Percentiles rank a stretch among this genome's conserved stretches.
Conservation (phyloP, 176 grass and related monocot species). For the Themeda triandra region DNA sequence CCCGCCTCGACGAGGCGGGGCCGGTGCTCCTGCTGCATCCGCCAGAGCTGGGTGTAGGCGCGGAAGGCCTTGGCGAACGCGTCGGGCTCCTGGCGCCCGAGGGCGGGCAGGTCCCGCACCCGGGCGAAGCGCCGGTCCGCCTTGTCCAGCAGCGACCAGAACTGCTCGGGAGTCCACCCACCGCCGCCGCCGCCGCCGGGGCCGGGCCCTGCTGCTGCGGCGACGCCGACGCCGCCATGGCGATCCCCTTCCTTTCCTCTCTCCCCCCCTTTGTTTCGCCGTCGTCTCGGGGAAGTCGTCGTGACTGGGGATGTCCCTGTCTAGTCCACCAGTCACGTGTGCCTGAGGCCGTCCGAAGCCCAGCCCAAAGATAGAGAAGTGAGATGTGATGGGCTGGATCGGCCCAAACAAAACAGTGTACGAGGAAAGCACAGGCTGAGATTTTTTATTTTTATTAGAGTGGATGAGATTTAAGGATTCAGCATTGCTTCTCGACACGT, state of each 20-base stretch:
- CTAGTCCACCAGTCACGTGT: background rate
- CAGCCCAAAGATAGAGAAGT: background rate
- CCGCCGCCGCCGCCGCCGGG: background rate
- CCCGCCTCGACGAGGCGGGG: constrained; percentile 79
- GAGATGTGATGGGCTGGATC: background rate
- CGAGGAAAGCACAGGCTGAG: background rate
- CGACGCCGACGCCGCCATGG: constrained; percentile 53
- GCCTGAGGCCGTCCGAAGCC: background rate
- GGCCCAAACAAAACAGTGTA: background rate
- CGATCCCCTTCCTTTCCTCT: constrained; percentile 18
- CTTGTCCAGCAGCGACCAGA: constrained; percentile 94
- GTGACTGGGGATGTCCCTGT: background rate
- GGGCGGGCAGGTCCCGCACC: constrained; percentile 76
- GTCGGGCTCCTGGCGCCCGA: constrained; percentile 65
- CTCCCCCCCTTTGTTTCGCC: background rate
- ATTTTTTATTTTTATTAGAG: too few species aligned
- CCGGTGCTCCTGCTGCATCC: constrained; percentile 86
- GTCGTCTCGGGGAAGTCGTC: constrained; percentile 25
- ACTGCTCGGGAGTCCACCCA: constrained; percentile 60
- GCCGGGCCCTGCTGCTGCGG: constrained; percentile 29
- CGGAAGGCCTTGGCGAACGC: constrained; percentile 90
- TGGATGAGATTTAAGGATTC: too few species aligned
- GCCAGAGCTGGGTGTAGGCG: constrained; percentile 90
- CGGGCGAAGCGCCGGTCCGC: constrained; percentile 84
- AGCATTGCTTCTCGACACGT: background rate